Base-by-base conservation (phyloP, 768 basidiomycete species). In the Tricholoma furcatifolium region DNA sequence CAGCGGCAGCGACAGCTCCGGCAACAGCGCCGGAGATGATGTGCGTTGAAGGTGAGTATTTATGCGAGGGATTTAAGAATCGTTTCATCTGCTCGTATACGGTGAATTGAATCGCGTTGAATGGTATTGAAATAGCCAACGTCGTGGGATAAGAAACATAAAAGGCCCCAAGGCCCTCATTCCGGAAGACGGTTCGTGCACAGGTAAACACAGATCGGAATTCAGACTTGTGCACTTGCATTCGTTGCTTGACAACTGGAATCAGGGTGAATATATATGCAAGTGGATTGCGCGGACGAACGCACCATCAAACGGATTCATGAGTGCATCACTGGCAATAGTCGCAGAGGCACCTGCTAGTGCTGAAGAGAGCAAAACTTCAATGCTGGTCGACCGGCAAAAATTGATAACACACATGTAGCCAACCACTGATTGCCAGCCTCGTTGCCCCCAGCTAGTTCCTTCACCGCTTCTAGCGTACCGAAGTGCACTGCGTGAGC, bases 231-330 rank as follows among this genome's bases (percentile, higher is more conserved):
- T 95, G 94, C 51, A 98, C 78, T 71, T 99, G 97, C 97, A 99
- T 98, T 47, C 97, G 85, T 76, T 99, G 97, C 73, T 99, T 99
- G 76, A 99, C 92, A 62, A 99, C 96, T 98, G 68, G 46, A 60
- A 7, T 45, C 23, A 17, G 18, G 27, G 20, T 27, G 14, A 38
- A 17, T 21, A 12, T 38, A 36, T 15, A 8, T n/a, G 18, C 34
- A 10, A 43, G n/a, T 15, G 9, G 47, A 11, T 20, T 18, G 11
- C n/a, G n/a, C n/a, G n/a, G n/a, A n/a, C n/a, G n/a, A n/a, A 69
- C 84, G 66, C 68, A 97, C 96, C 96, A 73, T 99, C 97, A 65
- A 99, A 99, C 2, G 97, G 97, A 69, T 98, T 99, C 97, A 99
- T 99, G 50, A 98, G 75, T 2, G 97, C 97, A 74, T 99, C 97